Evolutionary conservation across 805 yeast species (phyloP).

Genomic region (Candida sithepensis): DNA sequence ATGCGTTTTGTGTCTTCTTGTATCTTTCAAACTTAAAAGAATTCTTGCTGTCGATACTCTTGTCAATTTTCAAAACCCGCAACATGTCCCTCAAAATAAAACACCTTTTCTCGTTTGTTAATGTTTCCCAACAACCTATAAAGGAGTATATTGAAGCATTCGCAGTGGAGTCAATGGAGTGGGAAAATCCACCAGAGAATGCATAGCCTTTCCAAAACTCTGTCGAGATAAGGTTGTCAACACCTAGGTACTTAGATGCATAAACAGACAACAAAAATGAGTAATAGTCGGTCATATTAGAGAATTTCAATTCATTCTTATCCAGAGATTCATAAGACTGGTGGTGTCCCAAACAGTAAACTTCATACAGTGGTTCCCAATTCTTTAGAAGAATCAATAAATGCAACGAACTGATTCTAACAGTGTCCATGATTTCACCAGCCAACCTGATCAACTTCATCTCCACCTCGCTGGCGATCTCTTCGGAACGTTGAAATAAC

Average conservation of each 20-base stretch:
- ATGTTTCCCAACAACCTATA: constrained; percentile 18
- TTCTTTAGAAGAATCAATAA: constrained; percentile 31
- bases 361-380: constrained; percentile 9
- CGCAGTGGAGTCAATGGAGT: constrained; percentile 45
- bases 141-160: constrained; percentile 40
- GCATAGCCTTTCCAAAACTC: constrained; percentile 56
- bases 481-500: constrained; percentile 7
- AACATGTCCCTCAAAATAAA: constrained; percentile 24
- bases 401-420: constrained; percentile 41
- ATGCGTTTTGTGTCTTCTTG: constrained; percentile 21
- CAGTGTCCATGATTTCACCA: constrained; percentile 59
- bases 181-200: constrained; percentile 52
- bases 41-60: background rate
- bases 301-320: constrained; percentile 10
- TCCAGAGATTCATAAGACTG: constrained; percentile 1
- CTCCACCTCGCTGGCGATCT: constrained; percentile 20
- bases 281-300: constrained; percentile 27
- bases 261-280: constrained; percentile 23
- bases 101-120: constrained; percentile 9
- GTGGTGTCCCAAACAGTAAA: constrained; percentile 1
- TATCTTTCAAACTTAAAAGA: constrained; percentile 11
- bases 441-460: constrained; percentile 49
- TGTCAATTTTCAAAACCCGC: constrained; percentile 26
- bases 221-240: constrained; percentile 12
- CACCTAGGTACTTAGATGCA: constrained; percentile 8